Conservation (phyloP, 345 rosid species). For the Heritiera fomes region DNA sequence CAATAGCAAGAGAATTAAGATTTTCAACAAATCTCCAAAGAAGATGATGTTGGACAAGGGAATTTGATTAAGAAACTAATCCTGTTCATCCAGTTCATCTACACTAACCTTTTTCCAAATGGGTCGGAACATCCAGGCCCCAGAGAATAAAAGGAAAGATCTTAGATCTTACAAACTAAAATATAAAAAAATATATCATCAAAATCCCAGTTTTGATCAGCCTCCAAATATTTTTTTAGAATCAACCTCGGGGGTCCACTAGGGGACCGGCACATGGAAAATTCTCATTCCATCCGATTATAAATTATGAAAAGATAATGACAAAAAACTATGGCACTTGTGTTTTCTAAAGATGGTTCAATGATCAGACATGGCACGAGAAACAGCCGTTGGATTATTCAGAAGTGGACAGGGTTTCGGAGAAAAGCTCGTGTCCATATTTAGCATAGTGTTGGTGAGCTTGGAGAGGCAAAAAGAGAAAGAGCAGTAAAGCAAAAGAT, state of each 20-base stretch:
- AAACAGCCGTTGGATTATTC: constrained; percentile 28
- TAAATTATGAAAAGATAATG: constrained; percentile 15
- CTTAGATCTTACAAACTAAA: neutral
- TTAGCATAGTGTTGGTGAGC: constrained; percentile 23
- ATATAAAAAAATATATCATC: constrained; percentile 8
- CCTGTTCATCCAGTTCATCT: neutral
- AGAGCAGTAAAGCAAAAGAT: neutral
- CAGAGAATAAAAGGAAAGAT: constrained; percentile 30
- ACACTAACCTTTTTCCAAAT: constrained; percentile 28
- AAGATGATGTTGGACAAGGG: neutral
- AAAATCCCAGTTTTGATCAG: constrained; percentile 11
- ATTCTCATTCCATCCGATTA: constrained; percentile 14
- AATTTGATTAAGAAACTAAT: constrained; percentile 22
- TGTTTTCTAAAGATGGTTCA: constrained; percentile 45
- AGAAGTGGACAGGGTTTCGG: constrained; percentile 22
- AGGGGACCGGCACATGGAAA: constrained; percentile 28
- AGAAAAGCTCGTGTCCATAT: constrained; percentile 30
- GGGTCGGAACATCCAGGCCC: constrained; percentile 38
- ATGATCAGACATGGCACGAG: constrained; percentile 35
- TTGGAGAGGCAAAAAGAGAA: constrained; percentile 6
- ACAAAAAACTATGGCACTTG: constrained; percentile 27
- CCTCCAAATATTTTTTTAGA: neutral
- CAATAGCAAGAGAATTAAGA: neutral
- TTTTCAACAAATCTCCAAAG: neutral
- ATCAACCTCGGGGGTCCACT: constrained; percentile 6